Evolutionary conservation across 1,284 basidiomycete genomes (phyloP).

Genomic region (Tilletia caries): DNA sequence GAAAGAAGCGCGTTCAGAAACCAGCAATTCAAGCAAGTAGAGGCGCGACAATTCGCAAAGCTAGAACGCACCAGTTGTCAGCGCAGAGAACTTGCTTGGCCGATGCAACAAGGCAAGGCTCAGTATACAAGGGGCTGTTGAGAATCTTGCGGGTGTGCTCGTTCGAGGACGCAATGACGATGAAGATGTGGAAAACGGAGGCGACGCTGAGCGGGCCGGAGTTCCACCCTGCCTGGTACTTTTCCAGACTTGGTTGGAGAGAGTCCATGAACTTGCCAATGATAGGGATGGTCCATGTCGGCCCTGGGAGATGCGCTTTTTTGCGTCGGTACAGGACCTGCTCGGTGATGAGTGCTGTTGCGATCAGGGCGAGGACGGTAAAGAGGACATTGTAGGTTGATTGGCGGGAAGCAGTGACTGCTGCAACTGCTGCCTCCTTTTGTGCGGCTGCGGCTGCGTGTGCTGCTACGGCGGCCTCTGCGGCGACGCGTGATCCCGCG

Average conservation of each 20-base stretch:
- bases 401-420: background rate
- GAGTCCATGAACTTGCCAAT: conserved; percentile 53
- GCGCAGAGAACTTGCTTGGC: conserved; percentile 82
- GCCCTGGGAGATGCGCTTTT: conserved; percentile 47
- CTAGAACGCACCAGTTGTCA: conserved; percentile 72
- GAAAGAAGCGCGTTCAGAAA: too few species aligned
- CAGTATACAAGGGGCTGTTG: conserved; percentile 49
- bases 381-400: conserved; percentile 26
- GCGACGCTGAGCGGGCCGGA: conserved; percentile 51
- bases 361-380: conserved; percentile 36
- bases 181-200: conserved; percentile 54
- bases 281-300: conserved; percentile 51
- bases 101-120: conserved; percentile 84
- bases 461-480: background rate
- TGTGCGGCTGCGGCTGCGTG: background rate
- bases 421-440: background rate
- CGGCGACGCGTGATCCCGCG: background rate
- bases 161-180: conserved; percentile 51
- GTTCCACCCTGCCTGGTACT: conserved; percentile 52
- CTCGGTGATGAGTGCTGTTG: conserved; percentile 38
- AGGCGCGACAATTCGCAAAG: background rate
- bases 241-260: conserved; percentile 48
- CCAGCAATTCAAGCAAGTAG: too few species aligned
- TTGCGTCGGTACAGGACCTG: conserved; percentile 43
- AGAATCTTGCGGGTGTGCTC: conserved; percentile 52